These are phyloP conservation scores for Linnemannia hyalina DNA, from an alignment of 192 early-diverging fungal genomes.

Conservation along the genomic window DNA sequence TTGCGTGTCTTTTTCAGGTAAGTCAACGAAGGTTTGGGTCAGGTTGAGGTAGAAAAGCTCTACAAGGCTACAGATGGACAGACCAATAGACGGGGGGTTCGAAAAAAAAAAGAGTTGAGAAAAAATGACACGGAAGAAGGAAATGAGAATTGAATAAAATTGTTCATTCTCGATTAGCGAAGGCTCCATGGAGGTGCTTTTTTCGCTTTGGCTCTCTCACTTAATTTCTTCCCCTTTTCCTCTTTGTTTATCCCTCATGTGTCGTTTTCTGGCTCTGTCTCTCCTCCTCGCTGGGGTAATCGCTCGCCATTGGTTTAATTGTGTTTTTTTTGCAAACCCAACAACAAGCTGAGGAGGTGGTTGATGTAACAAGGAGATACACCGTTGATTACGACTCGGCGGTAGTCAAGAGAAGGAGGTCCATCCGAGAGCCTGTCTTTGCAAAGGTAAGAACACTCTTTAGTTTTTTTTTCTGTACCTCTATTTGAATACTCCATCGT, in stretches of 20 bases:
- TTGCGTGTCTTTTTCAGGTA: slow-evolving; percentile 62
- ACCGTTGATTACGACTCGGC: slow-evolving; percentile 46
- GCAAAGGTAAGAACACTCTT: slow-evolving; percentile 19
- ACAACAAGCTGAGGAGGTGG: slow-evolving; percentile 51
- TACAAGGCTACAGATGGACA: neutral
- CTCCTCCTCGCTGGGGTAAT: neutral
- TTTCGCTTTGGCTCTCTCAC: neutral
- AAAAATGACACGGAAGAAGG: neutral
- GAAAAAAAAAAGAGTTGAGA: neutral
- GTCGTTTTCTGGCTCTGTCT: neutral
- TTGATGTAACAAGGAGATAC: slow-evolving; percentile 68
- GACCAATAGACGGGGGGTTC: neutral
- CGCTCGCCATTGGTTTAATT: neutral
- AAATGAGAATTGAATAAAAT: neutral
- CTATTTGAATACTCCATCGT: neutral
- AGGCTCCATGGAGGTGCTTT: neutral
- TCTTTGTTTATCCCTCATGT: neutral
- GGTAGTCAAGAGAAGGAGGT: slow-evolving; percentile 39
- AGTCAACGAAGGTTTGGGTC: neutral
- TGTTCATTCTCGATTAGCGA: neutral
- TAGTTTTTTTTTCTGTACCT: neutral
- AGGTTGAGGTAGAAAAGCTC: neutral
- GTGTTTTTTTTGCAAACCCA: neutral
- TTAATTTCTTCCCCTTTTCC: neutral
- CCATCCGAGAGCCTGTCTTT: slow-evolving; percentile 48